Conservation (phyloP, 1,284 basidiomycete genomes). For the Mycena sp. region DNA sequence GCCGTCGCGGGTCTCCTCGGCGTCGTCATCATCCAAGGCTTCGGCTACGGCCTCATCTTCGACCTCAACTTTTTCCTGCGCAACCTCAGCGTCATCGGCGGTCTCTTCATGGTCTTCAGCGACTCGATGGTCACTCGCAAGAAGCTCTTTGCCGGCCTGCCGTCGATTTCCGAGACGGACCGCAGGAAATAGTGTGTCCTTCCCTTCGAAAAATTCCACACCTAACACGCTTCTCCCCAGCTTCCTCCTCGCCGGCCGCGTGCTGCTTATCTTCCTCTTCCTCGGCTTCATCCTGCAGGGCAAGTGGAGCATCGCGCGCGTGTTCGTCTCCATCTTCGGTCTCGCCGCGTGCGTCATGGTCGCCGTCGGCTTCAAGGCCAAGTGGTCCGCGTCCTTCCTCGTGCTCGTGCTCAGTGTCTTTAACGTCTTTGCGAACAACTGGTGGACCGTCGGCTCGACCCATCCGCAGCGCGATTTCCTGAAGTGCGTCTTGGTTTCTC, state of each 20-base stretch:
- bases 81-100: conserved; percentile 92
- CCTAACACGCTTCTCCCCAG: conserved; percentile 48
- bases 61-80: conserved; percentile 99
- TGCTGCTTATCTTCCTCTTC: conserved; percentile 99
- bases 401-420: conserved; percentile 92
- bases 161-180: conserved; percentile 92
- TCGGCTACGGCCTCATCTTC: conserved; percentile 95
- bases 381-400: conserved; percentile 98
- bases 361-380: conserved; percentile 98
- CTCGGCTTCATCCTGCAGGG: conserved; percentile 97
- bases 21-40: conserved; percentile 95
- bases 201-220: conserved; percentile 1
- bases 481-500: conserved; percentile 84
- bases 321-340: conserved; percentile 88
- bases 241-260: conserved; percentile 96
- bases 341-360: conserved; percentile 97
- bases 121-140: conserved; percentile 92
- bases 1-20: conserved; percentile 89
- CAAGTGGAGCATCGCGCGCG: conserved; percentile 86
- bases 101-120: conserved; percentile 97
- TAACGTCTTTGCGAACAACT: conserved; percentile 99
- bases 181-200: conserved; percentile 90
- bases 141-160: conserved; percentile 92
- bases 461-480: conserved; percentile 99
- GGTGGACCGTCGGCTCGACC: conserved; percentile 94